phyloP scores from a whole-genome alignment of 345 rosid genomes.

The Boechera stricta region DNA sequence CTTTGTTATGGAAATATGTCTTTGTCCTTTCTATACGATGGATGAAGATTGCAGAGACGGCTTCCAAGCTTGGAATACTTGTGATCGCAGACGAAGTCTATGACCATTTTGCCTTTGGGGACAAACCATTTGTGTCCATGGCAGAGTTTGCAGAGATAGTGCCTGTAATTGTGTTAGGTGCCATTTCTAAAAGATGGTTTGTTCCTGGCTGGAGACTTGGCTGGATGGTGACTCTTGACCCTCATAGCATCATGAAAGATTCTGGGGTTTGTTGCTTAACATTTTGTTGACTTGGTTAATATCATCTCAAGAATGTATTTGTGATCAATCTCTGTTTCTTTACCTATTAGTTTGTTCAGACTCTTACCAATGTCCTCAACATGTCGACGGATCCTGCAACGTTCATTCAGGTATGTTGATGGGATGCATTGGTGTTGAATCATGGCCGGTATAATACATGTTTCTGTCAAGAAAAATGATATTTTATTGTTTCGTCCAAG shows the following conservation, averaged over 20 bases:
- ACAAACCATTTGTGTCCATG: conserved; percentile 67
- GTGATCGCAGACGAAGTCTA: conserved; percentile 73
- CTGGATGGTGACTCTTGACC: conserved; percentile 75
- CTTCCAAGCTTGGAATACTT: conserved; percentile 65
- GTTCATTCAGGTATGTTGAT: conserved; percentile 61
- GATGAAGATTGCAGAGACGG: conserved; percentile 64
- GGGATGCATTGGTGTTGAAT: background rate
- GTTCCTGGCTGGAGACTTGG: conserved; percentile 89
- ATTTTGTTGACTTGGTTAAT: background rate
- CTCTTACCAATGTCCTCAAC: conserved; percentile 44
- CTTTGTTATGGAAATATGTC: background rate
- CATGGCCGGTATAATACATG: background rate
- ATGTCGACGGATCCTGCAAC: conserved; percentile 54
- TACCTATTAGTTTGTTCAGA: conserved; percentile 45
- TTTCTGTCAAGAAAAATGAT: background rate
- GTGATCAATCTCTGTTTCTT: conserved; percentile 2
- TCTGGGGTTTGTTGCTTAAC: conserved; percentile 52
- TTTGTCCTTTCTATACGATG: background rate
- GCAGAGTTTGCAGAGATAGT: conserved; percentile 64
- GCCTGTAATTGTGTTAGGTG: conserved; percentile 64
- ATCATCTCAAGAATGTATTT: background rate
- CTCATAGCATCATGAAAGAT: conserved; percentile 53
- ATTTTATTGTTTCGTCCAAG: background rate
- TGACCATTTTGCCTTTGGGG: conserved; percentile 59
- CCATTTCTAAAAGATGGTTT: conserved; percentile 75